A percentile compares a stretch with the other conserved stretches of the same genome.
Evolutionary conservation across 1,139 yeast species (phyloP).

Genomic region (Schizosaccharomyces versatilis): DNA sequence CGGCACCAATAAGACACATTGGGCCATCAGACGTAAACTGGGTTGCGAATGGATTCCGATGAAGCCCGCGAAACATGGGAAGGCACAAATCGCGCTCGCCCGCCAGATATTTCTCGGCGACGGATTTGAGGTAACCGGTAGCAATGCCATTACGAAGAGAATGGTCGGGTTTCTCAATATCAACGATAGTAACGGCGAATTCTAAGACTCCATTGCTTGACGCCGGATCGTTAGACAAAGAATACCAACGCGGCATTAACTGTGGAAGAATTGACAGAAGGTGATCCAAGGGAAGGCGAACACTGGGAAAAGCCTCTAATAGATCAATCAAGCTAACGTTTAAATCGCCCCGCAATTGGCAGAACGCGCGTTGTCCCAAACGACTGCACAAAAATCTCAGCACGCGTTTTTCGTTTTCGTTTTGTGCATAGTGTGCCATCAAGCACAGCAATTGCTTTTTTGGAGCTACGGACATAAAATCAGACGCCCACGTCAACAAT

Average conservation of each 20-base stretch:
- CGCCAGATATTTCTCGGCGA: conserved; percentile 8
- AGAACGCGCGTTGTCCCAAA: conserved; percentile 15
- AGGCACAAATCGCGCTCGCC: conserved; percentile 12
- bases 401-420: conserved; percentile 11
- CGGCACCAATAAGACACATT: conserved; percentile 21
- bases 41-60: conserved; percentile 15
- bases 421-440: conserved; percentile 13
- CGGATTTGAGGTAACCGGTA: conserved; percentile 13
- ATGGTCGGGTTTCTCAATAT: conserved; percentile 14
- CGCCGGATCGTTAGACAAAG: conserved; percentile 15
- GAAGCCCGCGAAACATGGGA: conserved; percentile 15
- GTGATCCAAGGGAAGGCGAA: conserved; percentile 13
- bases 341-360: conserved; percentile 12
- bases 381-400: conserved; percentile 14
- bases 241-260: conserved; percentile 16
- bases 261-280: conserved; percentile 15
- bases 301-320: conserved; percentile 14
- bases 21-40: conserved; percentile 16
- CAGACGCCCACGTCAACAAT: conserved; percentile 15
- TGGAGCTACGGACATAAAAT: conserved; percentile 13
- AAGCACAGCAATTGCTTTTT: conserved; percentile 13
- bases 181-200: conserved; percentile 16
- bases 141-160: conserved; percentile 12
- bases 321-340: conserved; percentile 14
- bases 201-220: conserved; percentile 11